Percentiles rank a stretch among this genome's conserved stretches.
These are phyloP conservation scores for Neurospora sp. DNA, from an alignment of 495 filamentous ascomycete species.

Conservation along the genomic window DNA sequence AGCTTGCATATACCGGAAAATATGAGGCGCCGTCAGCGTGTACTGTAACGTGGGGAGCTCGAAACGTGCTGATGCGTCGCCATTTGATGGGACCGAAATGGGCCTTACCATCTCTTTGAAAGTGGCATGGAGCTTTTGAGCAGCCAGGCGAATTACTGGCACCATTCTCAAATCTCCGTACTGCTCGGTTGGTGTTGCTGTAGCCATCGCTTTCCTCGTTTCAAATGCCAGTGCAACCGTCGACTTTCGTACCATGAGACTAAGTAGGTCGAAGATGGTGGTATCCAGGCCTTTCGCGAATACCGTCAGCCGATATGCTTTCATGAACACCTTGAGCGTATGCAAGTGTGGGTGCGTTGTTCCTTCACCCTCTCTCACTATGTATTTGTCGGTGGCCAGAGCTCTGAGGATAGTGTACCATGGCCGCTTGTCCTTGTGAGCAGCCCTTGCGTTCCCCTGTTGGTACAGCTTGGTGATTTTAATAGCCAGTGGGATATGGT, in stretches of 20 bases:
- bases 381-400: constrained; percentile 10
- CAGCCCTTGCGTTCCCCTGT: neutral
- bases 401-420: constrained; percentile 20
- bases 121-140: neutral
- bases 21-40: constrained; percentile 17
- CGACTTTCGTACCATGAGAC: constrained; percentile 13
- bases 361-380: constrained; percentile 1
- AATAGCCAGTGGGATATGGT: constrained; percentile 11
- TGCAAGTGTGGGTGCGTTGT: neutral
- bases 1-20: constrained; percentile 29
- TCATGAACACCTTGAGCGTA: constrained; percentile 14
- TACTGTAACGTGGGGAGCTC: constrained; percentile 10
- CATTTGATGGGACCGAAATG: neutral
- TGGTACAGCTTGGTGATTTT: constrained; percentile 10
- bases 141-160: neutral
- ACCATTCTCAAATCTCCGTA: constrained; percentile 4
- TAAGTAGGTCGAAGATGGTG: constrained; percentile 12
- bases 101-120: neutral
- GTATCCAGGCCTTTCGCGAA: constrained; percentile 7
- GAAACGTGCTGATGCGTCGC: neutral
- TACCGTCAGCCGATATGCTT: constrained; percentile 5
- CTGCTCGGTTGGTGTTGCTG: neutral
- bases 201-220: neutral
- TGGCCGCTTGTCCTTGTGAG: constrained; percentile 7
- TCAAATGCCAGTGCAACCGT: neutral